phyloP scores from a whole-genome alignment of 176 grass and related monocot genomes.

The Lolium rigidum region DNA sequence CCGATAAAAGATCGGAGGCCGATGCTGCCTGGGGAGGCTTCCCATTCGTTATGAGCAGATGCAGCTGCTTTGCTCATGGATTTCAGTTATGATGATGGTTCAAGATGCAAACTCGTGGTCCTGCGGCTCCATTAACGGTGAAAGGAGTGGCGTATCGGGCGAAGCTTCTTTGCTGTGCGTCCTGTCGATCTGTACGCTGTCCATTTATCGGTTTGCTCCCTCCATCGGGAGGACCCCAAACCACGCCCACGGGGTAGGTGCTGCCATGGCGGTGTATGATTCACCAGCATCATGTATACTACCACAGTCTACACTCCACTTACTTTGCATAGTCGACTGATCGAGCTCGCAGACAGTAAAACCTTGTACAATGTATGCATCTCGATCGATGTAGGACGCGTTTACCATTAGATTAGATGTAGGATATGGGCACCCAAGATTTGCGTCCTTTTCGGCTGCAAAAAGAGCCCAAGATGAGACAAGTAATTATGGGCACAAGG shows the following conservation, averaged over 20 bases:
- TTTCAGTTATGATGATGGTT: background rate
- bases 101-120: background rate
- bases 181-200: background rate
- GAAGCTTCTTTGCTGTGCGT: slow-evolving; percentile 31
- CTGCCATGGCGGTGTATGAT: no score
- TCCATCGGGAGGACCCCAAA: background rate
- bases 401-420: no score
- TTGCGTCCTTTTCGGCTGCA: no score
- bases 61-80: background rate
- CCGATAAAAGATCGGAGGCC: background rate
- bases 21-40: background rate
- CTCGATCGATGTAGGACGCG: no score
- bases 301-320: background rate
- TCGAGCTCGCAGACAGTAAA: no score
- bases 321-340: no score
- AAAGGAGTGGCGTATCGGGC: background rate
- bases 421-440: no score
- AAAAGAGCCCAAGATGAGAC: no score
- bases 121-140: background rate
- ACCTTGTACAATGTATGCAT: no score
- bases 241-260: slow-evolving; percentile 2
- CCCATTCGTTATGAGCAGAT: background rate
- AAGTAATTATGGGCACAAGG: no score
- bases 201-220: slow-evolving; percentile 36
- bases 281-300: no score